These are phyloP conservation scores for Hortiboletus rubellus DNA, from an alignment of 1,284 basidiomycete genomes.

Conservation along the genomic window DNA sequence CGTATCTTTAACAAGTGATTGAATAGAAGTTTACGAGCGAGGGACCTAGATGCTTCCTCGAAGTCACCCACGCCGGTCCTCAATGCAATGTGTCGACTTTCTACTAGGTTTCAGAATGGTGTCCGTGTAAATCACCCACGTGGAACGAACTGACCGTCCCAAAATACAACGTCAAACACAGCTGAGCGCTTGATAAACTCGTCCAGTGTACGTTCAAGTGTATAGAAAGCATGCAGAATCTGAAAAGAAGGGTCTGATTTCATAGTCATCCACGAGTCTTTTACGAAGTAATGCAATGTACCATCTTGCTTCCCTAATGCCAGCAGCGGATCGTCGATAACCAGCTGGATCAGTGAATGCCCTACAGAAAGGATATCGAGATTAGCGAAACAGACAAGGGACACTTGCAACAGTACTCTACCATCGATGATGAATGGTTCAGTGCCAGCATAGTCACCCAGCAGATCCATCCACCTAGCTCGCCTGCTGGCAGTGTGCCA, in stretches of 20 bases:
- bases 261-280: background rate
- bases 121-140: background rate
- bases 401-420: constrained; percentile 24
- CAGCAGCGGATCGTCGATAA: constrained; percentile 59
- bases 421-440: constrained; percentile 71
- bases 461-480: constrained; percentile 64
- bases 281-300: constrained; percentile 14
- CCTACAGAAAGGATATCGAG: constrained; percentile 37
- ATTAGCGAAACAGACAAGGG: background rate
- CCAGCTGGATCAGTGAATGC: constrained; percentile 58
- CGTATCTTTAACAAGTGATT: constrained; percentile 47
- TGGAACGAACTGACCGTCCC: constrained; percentile 45
- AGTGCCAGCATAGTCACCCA: constrained; percentile 67
- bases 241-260: constrained; percentile 56
- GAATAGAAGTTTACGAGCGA: constrained; percentile 54
- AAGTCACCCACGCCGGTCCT: constrained; percentile 39
- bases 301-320: constrained; percentile 49
- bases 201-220: constrained; percentile 51
- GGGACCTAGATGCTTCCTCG: constrained; percentile 44
- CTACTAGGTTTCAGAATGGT: constrained; percentile 30
- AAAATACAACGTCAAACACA: constrained; percentile 67
- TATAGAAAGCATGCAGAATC: constrained; percentile 57
- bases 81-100: constrained; percentile 42
- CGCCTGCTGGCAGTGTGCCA: constrained; percentile 44
- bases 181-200: constrained; percentile 52